Conservation (phyloP, 164 flowering plant species). For the Pachysandra terminalis region DNA sequence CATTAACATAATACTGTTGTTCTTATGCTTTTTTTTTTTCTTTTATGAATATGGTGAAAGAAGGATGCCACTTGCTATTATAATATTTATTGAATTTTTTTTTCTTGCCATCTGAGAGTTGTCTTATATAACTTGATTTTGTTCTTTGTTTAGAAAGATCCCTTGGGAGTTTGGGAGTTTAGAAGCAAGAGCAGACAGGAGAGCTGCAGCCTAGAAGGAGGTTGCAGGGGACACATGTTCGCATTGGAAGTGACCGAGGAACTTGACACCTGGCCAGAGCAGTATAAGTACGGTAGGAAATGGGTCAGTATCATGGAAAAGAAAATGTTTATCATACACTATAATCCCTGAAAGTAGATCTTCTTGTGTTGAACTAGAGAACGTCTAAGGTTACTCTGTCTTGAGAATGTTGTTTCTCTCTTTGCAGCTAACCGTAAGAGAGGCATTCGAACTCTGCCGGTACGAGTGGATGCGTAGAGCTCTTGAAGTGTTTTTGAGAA, state of each 20-base stretch:
- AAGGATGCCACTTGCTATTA: background rate
- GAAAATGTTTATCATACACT: background rate
- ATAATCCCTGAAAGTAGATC: background rate
- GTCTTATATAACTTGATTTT: background rate
- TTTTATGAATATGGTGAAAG: background rate
- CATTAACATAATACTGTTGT: too few relatives aligned
- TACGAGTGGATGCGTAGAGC: slow-evolving; percentile 79
- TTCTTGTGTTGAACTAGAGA: background rate
- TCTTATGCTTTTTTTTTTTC: background rate
- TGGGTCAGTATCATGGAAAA: slow-evolving; percentile 44
- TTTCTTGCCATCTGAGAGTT: background rate
- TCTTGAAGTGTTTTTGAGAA: slow-evolving; percentile 34
- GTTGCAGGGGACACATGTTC: slow-evolving; percentile 69
- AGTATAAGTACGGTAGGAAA: slow-evolving; percentile 40
- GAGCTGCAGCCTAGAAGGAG: slow-evolving; percentile 45
- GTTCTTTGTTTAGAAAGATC: slow-evolving; percentile 30
- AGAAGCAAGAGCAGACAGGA: slow-evolving; percentile 64
- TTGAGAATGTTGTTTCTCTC: background rate
- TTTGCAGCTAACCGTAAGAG: slow-evolving; percentile 39
- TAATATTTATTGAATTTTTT: background rate
- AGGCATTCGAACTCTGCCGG: slow-evolving; percentile 59
- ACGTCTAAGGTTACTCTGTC: background rate
- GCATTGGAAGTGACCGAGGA: slow-evolving; percentile 68
- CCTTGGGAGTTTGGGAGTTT: slow-evolving; percentile 65
- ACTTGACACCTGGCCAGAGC: slow-evolving; percentile 73